Conservation (phyloP, 1,139 yeast genomes). For the Arxiozyma heterogenica region DNA sequence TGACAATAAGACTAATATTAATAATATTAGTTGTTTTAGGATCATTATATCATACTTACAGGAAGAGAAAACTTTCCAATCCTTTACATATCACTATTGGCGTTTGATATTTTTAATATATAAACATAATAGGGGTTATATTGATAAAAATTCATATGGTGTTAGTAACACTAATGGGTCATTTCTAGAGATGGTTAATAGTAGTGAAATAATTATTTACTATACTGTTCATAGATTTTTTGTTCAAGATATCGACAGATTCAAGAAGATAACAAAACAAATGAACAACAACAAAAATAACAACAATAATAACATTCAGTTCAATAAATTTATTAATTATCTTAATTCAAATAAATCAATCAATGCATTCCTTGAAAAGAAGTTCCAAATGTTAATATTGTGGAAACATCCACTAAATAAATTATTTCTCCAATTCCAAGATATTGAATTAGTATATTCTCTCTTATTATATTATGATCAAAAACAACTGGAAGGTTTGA, state of each 20-base stretch:
- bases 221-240: background rate
- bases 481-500: slow-evolving; percentile 15
- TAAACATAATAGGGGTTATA: background rate
- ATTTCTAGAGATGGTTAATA: background rate
- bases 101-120: slow-evolving; percentile 12
- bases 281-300: background rate
- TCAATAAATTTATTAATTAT: background rate
- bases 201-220: background rate
- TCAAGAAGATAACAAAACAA: background rate
- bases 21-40: slow-evolving; percentile 17
- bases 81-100: slow-evolving; percentile 31
- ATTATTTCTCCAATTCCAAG: background rate
- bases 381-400: slow-evolving; percentile 19
- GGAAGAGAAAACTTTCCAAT: slow-evolving; percentile 21
- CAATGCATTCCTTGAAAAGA: slow-evolving; percentile 20
- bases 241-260: background rate
- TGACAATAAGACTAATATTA: slow-evolving; percentile 4
- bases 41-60: slow-evolving; percentile 28
- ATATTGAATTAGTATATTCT: background rate
- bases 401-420: slow-evolving; percentile 16
- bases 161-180: no score
- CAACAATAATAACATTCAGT: background rate
- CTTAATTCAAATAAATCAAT: slow-evolving; percentile 6
- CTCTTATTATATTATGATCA: slow-evolving; percentile 18
- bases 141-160: background rate